These are phyloP conservation scores for Pterocarpus macrocarpus DNA, from an alignment of 306 rosid species.

Conservation along the genomic window DNA sequence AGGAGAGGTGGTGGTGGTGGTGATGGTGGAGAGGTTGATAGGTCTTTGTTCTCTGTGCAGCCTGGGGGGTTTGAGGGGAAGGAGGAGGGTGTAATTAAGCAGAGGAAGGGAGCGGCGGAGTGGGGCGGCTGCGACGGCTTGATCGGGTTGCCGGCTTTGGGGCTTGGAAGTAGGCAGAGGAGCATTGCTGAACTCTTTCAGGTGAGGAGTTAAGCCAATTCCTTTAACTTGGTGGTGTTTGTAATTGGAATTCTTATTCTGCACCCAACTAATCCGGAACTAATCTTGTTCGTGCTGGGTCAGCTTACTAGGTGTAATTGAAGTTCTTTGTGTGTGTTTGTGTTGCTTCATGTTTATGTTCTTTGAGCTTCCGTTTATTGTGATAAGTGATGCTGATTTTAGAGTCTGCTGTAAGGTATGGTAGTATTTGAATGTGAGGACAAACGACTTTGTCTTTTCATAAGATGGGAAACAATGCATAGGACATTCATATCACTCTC, in stretches of 20 bases:
- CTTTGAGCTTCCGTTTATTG: background rate
- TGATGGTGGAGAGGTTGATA: conserved; percentile 49
- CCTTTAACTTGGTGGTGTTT: background rate
- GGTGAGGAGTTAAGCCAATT: conserved; percentile 50
- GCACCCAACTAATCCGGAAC: background rate
- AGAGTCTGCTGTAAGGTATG: background rate
- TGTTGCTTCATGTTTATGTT: conserved; percentile 13
- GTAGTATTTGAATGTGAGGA: background rate
- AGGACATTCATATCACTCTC: background rate
- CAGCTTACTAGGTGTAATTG: background rate
- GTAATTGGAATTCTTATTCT: conserved; percentile 1
- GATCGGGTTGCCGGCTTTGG: conserved; percentile 83
- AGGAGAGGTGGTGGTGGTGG: conserved; percentile 58
- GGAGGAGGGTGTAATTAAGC: conserved; percentile 55
- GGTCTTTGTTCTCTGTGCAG: conserved; percentile 72
- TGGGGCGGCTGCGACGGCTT: conserved; percentile 81
- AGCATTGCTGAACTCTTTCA: conserved; percentile 82
- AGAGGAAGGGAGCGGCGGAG: conserved; percentile 60
- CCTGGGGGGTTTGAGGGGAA: conserved; percentile 76
- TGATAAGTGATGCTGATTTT: background rate
- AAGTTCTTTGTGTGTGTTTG: background rate
- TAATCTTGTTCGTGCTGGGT: background rate
- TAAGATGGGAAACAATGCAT: conserved; percentile 17
- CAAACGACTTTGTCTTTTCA: conserved; percentile 16
- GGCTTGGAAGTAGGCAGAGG: conserved; percentile 82